Evolutionary conservation across 1,284 basidiomycete species (phyloP).

Genomic region (Ustilago nuda): DNA sequence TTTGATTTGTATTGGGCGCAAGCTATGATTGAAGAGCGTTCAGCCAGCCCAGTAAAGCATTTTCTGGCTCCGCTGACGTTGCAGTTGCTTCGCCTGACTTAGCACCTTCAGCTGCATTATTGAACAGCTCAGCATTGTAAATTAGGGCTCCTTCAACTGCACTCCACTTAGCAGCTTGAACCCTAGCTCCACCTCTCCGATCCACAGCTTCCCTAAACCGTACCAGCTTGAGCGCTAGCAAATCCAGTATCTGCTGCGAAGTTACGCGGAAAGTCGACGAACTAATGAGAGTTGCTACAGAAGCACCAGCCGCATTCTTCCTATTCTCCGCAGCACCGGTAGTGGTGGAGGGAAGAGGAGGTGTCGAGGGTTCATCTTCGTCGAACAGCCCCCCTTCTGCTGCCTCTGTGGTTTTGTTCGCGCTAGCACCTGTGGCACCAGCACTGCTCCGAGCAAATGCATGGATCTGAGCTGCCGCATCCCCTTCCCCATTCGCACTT

Average conservation of each 20-base stretch:
- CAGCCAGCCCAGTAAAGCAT: neutral
- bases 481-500: neutral
- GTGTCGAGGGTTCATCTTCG: conserved; percentile 35
- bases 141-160: neutral
- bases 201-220: neutral
- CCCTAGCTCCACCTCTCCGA: neutral
- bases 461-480: neutral
- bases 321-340: neutral
- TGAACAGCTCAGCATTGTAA: conserved; percentile 2
- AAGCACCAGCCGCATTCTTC: neutral
- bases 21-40: neutral
- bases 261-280: neutral
- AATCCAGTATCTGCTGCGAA: conserved; percentile 12
- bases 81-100: neutral
- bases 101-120: neutral
- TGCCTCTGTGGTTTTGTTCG: neutral
- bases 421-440: neutral
- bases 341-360: conserved; percentile 16
- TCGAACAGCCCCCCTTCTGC: conserved; percentile 30
- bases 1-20: neutral
- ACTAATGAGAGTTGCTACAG: conserved; percentile 10
- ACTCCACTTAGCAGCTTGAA: conserved; percentile 5
- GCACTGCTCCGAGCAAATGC: neutral
- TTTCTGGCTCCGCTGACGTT: neutral
- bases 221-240: conserved; percentile 20